phyloP scores from a whole-genome alignment of 306 rosid species.

The Malus domestica region DNA sequence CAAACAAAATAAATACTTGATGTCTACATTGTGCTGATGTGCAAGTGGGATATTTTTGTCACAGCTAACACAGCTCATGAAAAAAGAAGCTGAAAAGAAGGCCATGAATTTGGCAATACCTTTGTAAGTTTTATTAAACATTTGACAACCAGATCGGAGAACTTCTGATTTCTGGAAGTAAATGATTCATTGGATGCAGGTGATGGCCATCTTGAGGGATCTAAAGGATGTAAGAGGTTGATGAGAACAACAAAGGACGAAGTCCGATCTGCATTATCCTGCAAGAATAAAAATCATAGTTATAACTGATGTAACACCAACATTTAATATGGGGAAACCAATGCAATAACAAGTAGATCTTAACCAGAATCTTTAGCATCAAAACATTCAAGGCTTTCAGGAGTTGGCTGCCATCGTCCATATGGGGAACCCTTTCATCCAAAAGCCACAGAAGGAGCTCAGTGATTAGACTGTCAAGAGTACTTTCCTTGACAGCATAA shows the following conservation, averaged over 20 bases:
- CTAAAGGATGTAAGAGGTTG: constrained; percentile 81
- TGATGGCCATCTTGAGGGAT: constrained; percentile 97
- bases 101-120: constrained; percentile 31
- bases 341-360: constrained; percentile 6
- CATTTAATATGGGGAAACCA: background rate
- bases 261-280: constrained; percentile 98
- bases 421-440: constrained; percentile 98
- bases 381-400: constrained; percentile 92
- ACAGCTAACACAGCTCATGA: background rate
- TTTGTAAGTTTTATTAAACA: constrained; percentile 98
- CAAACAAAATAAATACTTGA: background rate
- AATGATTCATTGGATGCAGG: constrained; percentile 77
- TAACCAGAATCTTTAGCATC: constrained; percentile 97
- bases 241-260: constrained; percentile 93
- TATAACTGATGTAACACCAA: constrained; percentile 1
- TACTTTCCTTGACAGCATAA: constrained; percentile 82
- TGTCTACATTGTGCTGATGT: background rate
- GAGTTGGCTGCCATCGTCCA: constrained; percentile 99
- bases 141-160: constrained; percentile 93
- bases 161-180: constrained; percentile 86
- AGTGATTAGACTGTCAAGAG: constrained; percentile 88
- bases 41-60: background rate
- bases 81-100: background rate
- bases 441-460: constrained; percentile 98
- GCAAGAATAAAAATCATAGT: constrained; percentile 22